These are phyloP conservation scores for Elsinoe arachidis DNA, from an alignment of 2,329 filamentous ascomycete genomes.

Conservation along the genomic window DNA sequence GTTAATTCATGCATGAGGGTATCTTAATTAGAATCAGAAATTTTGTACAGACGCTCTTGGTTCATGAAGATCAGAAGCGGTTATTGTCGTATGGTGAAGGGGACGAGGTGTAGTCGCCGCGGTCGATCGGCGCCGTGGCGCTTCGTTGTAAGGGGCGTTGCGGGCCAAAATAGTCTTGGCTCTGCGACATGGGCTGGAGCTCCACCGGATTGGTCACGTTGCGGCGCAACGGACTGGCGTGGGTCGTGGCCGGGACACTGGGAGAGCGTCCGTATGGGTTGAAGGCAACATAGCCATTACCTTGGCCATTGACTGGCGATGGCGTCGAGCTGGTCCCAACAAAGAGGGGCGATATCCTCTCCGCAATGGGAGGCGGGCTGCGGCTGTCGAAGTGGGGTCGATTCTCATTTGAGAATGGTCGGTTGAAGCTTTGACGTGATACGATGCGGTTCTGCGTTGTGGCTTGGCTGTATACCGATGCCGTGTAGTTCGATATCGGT, in stretches of 20 bases:
- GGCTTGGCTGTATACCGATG: conserved; percentile 16
- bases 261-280: conserved; percentile 19
- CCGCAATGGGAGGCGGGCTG: conserved; percentile 4
- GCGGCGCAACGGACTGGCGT: conserved; percentile 8
- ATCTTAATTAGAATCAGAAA: conserved; percentile 9
- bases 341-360: conserved; percentile 3
- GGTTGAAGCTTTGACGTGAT: conserved; percentile 12
- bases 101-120: background rate
- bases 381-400: conserved; percentile 9
- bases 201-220: conserved; percentile 14
- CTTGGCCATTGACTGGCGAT: background rate
- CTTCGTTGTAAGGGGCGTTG: conserved; percentile 13
- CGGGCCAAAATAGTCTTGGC: background rate
- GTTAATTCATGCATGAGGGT: conserved; percentile 1
- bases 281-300: conserved; percentile 26
- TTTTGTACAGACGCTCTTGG: conserved; percentile 8
- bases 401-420: conserved; percentile 11
- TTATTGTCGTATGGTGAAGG: background rate
- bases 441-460: conserved; percentile 10
- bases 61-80: conserved; percentile 3
- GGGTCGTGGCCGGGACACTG: conserved; percentile 1
- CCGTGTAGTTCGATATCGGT: conserved; percentile 15
- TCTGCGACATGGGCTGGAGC: background rate
- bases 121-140: conserved; percentile 14
- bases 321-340: conserved; percentile 1